A percentile compares a stretch with the other conserved stretches of the same genome.
phyloP scores from a whole-genome alignment of 2,329 filamentous ascomycete genomes.

The Talaromyces rugulosus region DNA sequence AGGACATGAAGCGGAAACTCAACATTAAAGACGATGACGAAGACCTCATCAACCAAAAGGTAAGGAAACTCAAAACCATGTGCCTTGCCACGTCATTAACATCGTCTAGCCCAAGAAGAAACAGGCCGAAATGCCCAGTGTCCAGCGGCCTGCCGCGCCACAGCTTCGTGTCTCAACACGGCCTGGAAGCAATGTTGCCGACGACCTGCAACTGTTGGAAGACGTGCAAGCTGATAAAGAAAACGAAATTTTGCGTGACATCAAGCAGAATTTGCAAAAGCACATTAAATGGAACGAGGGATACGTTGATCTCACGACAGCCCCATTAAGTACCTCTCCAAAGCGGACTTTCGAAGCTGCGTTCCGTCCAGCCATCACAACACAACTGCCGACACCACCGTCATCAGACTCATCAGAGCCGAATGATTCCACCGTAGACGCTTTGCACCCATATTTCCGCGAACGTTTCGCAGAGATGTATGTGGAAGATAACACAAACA shows the following conservation, averaged over 20 bases:
- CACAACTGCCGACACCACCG: constrained; percentile 56
- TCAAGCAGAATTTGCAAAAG: constrained; percentile 81
- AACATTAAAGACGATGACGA: constrained; percentile 91
- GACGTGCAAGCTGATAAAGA: constrained; percentile 78
- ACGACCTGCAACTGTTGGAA: constrained; percentile 71
- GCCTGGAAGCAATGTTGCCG: constrained; percentile 68
- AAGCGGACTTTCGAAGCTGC: constrained; percentile 59
- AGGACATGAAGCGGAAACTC: constrained; percentile 82
- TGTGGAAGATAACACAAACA: constrained; percentile 39
- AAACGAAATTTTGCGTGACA: constrained; percentile 72
- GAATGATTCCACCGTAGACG: constrained; percentile 35
- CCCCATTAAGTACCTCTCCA: constrained; percentile 74
- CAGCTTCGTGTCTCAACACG: constrained; percentile 68
- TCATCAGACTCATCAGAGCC: constrained; percentile 46
- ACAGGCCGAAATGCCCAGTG: constrained; percentile 55
- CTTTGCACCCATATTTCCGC: constrained; percentile 26
- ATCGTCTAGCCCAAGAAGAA: constrained; percentile 66
- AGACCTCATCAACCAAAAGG: constrained; percentile 90
- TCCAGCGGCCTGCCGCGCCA: constrained; percentile 58
- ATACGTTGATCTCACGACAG: constrained; percentile 81
- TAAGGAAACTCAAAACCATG: constrained; percentile 40
- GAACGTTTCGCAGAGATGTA: constrained; percentile 40
- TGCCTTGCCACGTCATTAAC: constrained; percentile 31
- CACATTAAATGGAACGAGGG: constrained; percentile 89
- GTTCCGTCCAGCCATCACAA: constrained; percentile 65